Conservation (phyloP, 2,329 filamentous ascomycete species). For the Calonectria multiphialidica region DNA sequence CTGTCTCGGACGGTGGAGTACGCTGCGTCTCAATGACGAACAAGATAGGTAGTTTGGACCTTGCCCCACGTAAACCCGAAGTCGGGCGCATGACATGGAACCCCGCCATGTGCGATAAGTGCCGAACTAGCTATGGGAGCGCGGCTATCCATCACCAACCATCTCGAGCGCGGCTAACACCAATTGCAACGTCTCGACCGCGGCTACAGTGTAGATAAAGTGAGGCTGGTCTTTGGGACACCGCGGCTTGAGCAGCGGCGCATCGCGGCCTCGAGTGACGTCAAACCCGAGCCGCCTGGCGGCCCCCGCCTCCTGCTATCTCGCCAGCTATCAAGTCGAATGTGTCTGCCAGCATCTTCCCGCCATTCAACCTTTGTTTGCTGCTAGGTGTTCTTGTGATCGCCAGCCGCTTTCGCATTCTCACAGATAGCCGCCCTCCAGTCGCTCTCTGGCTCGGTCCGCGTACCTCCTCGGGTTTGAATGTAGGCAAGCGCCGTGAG, state of each 20-base stretch:
- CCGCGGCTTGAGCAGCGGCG: background rate
- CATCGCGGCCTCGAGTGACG: background rate
- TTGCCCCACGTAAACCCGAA: constrained; percentile 45
- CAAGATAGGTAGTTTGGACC: constrained; percentile 28
- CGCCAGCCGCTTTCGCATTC: background rate
- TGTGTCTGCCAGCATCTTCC: background rate
- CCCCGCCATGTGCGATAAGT: constrained; percentile 34
- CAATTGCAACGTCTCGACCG: background rate
- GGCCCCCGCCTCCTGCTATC: background rate
- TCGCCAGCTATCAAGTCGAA: background rate
- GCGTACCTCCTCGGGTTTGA: background rate
- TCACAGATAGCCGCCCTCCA: background rate
- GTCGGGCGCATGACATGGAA: constrained; percentile 37
- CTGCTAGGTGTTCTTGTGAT: background rate
- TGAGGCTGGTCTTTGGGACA: background rate
- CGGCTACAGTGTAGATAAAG: constrained; percentile 3
- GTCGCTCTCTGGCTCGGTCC: background rate
- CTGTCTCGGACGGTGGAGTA: constrained; percentile 40
- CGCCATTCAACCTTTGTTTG: background rate
- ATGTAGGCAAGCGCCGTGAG: background rate
- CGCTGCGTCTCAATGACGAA: constrained; percentile 32
- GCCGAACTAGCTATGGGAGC: constrained; percentile 6
- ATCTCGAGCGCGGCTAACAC: constrained; percentile 14
- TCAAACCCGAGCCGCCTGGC: background rate
- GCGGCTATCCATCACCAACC: background rate